Base-by-base conservation (phyloP, 78 protist genomes). In the Dictyostelium capitatum region DNA sequence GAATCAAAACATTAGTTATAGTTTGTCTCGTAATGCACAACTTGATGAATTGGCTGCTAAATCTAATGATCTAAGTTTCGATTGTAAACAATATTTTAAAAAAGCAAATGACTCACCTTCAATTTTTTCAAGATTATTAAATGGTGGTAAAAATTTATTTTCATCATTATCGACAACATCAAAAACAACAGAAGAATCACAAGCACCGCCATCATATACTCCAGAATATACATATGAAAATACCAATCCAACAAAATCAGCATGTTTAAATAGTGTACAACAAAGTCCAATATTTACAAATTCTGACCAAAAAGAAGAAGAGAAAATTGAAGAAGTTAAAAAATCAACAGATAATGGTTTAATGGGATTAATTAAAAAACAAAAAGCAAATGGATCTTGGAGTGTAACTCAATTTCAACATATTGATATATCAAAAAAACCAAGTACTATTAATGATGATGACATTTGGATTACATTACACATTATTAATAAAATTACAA, bases 331-430 rank as follows among this genome's bases (percentile, higher is more conserved):
- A 32, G 1, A 0, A 48, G 19, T 14, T 50, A 6, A 1, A 1
- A 6, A 3, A n/a, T 8, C 65, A 50, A 9, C 64, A 4, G 64
- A 23, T 73, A 77, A 41, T 28, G 59, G 51, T 8, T 14, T 59
- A 20, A n/a, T 85, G 65, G 47, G 75, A 28, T 20, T 85, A 28
- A 75, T 85, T 32, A 50, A 79, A 56, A 20, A 50, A 37, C 92
- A 85, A 75, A 85, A 75, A 30, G 92, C 92, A 1, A 75, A 75
- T 75, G 92, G 92, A 2, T 74, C 83, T 23, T 85, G 92, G 92
- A 23, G 48, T 74, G 19, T 43, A 23, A 23, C 20, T 12, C 9
- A 15, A 28, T 6, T 14, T 15, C 12, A n/a, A 47, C 46, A 15
- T 4, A 43, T 47, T 53, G 50, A 20, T 20, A 23, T 51, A 28